phyloP scores from a whole-genome alignment of 345 rosid genomes.

The Gossypium rotundifolium region DNA sequence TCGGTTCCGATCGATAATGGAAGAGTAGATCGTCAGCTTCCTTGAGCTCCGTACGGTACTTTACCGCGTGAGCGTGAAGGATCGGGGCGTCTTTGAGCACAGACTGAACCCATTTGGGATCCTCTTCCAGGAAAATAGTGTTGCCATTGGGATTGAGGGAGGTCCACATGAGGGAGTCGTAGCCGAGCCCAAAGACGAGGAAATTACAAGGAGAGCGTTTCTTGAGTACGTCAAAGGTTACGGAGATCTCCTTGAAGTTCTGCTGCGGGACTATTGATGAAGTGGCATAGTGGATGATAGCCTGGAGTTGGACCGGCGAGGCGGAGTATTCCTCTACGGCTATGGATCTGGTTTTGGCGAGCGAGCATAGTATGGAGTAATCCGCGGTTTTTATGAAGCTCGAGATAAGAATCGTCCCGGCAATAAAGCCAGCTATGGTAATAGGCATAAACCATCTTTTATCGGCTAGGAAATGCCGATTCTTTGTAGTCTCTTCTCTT shows the following conservation, averaged over 20 bases:
- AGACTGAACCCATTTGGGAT: conserved; percentile 48
- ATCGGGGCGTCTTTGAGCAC: conserved; percentile 45
- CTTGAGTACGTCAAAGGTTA: conserved; percentile 48
- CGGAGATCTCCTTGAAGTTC: conserved; percentile 40
- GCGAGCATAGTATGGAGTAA: conserved; percentile 8
- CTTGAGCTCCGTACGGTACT: conserved; percentile 57
- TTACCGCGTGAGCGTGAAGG: conserved; percentile 52
- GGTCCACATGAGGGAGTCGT: conserved; percentile 73
- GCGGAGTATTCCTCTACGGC: conserved; percentile 30
- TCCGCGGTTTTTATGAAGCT: conserved; percentile 3
- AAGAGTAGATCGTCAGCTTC: conserved; percentile 41
- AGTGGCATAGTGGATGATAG: conserved; percentile 75
- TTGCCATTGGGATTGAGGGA: conserved; percentile 65
- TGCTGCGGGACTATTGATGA: conserved; percentile 54
- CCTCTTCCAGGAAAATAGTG: conserved; percentile 72
- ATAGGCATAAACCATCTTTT: conserved; percentile 31
- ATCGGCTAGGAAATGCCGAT: conserved; percentile 18
- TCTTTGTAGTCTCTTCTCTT: conserved; percentile 17
- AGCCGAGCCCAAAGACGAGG: conserved; percentile 68
- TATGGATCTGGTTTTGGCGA: conserved; percentile 21
- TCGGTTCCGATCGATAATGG: conserved; percentile 33
- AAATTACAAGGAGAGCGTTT: conserved; percentile 50
- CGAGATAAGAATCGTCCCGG: conserved; percentile 39
- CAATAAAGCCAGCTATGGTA: conserved; percentile 36
- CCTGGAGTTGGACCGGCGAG: conserved; percentile 53